Percentiles rank a stretch among this genome's conserved stretches.
phyloP scores from a whole-genome alignment of 306 rosid genomes.

The Potentilla sterilis region DNA sequence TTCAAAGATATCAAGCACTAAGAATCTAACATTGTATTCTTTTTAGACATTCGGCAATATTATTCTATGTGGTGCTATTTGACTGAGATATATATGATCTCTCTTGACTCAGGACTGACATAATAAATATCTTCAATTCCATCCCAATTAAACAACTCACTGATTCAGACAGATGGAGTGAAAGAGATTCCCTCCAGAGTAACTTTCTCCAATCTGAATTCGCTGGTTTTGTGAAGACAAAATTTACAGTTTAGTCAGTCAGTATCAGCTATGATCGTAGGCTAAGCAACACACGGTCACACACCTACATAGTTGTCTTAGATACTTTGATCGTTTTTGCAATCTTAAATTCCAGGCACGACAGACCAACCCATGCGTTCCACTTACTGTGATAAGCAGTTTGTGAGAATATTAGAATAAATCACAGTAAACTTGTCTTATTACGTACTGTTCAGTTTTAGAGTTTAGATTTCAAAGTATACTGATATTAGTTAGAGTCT shows the following conservation, averaged over 20 bases:
- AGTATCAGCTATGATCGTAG: conserved; percentile 1
- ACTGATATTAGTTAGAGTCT: background rate
- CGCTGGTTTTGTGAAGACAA: background rate
- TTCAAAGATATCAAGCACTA: conserved; percentile 9
- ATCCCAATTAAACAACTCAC: background rate
- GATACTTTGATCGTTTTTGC: background rate
- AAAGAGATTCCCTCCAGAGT: background rate
- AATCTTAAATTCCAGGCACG: background rate
- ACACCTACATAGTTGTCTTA: background rate
- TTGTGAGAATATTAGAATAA: background rate
- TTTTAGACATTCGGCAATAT: conserved; percentile 17
- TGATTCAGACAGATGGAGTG: background rate
- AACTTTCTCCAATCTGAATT: conserved; percentile 11
- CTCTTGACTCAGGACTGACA: conserved; percentile 11
- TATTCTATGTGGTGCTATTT: background rate
- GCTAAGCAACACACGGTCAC: background rate
- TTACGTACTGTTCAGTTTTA: background rate
- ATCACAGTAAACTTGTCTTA: background rate
- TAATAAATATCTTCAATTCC: background rate
- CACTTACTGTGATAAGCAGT: background rate
- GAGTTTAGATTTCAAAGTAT: background rate
- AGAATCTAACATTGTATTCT: conserved; percentile 8
- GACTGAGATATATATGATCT: conserved; percentile 14
- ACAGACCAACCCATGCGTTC: background rate
- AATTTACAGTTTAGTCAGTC: background rate